A percentile compares a stretch with the other conserved stretches of the same genome.
These are phyloP conservation scores for Solanum etuberosum DNA, from an alignment of 257 asterid genomes.

Conservation along the genomic window DNA sequence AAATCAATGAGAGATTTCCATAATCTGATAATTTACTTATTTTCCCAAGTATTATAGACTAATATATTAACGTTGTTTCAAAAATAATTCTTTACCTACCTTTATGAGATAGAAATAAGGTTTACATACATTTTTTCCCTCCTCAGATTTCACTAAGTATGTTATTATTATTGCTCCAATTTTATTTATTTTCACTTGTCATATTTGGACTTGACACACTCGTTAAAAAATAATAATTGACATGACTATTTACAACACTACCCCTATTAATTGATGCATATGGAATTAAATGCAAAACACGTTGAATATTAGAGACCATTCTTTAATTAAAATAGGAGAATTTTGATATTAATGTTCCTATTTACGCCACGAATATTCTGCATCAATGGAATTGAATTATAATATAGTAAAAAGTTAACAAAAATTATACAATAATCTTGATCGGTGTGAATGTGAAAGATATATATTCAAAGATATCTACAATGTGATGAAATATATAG, in stretches of 20 bases:
- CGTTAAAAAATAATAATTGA: neutral
- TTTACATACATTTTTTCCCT: too few species aligned
- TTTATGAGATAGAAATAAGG: neutral
- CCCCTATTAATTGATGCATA: neutral
- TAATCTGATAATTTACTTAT: neutral
- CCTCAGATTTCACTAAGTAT: neutral
- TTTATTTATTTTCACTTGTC: too few species aligned
- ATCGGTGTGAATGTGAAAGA: neutral
- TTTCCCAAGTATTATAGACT: neutral
- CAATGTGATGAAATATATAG: neutral
- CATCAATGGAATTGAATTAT: neutral
- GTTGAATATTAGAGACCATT: neutral
- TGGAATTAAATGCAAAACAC: too few species aligned
- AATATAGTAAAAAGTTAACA: neutral
- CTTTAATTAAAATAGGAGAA: neutral
- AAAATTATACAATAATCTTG: neutral
- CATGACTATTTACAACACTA: neutral
- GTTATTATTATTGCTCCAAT: too few species aligned
- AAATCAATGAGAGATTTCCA: neutral
- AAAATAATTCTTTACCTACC: neutral
- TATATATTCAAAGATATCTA: neutral
- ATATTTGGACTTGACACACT: too few species aligned
- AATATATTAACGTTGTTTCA: neutral
- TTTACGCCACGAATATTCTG: neutral
- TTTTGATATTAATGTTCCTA: neutral